phyloP scores from a whole-genome alignment of 2,329 filamentous ascomycete species.

The Bipolaris zeicola region DNA sequence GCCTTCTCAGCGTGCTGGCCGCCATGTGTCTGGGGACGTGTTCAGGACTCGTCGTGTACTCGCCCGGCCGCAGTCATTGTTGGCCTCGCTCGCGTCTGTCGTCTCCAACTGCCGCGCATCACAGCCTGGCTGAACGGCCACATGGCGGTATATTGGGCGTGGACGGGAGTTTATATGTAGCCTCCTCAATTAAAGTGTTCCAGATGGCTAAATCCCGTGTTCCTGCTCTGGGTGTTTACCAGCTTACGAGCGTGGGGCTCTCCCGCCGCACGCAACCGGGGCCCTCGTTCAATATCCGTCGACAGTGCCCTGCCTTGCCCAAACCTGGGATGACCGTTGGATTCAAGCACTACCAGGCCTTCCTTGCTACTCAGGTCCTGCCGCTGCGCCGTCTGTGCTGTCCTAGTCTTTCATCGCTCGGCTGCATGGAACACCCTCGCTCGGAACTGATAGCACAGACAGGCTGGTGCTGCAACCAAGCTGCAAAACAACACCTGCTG shows the following conservation, averaged over 20 bases:
- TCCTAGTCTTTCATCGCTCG: slow-evolving; percentile 21
- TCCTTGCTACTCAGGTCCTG: slow-evolving; percentile 33
- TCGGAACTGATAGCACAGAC: slow-evolving; percentile 38
- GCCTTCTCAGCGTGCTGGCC: slow-evolving; percentile 27
- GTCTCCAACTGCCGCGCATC: not conserved
- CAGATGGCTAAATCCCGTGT: slow-evolving; percentile 41
- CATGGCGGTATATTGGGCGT: slow-evolving; percentile 33
- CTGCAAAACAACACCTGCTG: slow-evolving; percentile 31
- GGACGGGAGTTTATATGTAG: slow-evolving; percentile 37
- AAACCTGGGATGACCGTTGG: slow-evolving; percentile 43
- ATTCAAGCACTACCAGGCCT: slow-evolving; percentile 36
- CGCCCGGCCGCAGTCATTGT: slow-evolving; percentile 15
- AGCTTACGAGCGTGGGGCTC: slow-evolving; percentile 24
- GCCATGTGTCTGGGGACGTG: slow-evolving; percentile 41
- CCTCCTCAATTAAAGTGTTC: slow-evolving; percentile 41
- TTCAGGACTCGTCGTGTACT: slow-evolving; percentile 27
- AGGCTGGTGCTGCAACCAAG: slow-evolving; percentile 31
- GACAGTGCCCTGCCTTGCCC: slow-evolving; percentile 32
- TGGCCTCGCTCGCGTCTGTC: slow-evolving; percentile 2
- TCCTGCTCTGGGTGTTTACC: slow-evolving; percentile 30
- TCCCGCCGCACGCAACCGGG: slow-evolving; percentile 35
- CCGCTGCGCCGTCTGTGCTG: slow-evolving; percentile 35
- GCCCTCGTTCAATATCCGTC: slow-evolving; percentile 33
- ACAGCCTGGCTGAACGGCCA: not conserved
- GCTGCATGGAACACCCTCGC: slow-evolving; percentile 40